Percentiles rank a stretch among this genome's conserved stretches.
Evolutionary conservation across 129 eudicot species (phyloP).

Genomic region (Artemisia annua): DNA sequence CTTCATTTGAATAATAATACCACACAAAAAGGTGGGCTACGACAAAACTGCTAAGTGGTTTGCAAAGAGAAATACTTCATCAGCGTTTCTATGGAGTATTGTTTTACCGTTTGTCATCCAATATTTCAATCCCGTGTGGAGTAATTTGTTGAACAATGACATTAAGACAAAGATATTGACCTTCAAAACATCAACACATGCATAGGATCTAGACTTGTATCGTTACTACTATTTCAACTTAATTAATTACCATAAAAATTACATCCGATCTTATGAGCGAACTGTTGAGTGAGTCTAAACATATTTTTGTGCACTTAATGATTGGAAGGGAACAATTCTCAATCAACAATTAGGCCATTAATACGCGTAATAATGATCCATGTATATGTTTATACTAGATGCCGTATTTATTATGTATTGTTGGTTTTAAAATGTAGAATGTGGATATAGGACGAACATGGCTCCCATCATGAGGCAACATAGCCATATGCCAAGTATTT

Average conservation of each 20-base stretch:
- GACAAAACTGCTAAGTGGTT: conserved; percentile 6
- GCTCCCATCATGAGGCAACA: conserved; percentile 49
- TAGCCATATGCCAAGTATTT: conserved; percentile 44
- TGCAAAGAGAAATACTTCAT: not conserved
- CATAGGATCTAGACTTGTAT: too few relatives aligned
- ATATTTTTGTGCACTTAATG: too few relatives aligned
- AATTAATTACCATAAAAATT: too few relatives aligned
- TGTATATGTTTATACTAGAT: not conserved
- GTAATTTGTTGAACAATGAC: too few relatives aligned
- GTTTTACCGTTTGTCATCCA: not conserved
- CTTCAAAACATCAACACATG: too few relatives aligned
- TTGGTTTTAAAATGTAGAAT: conserved; percentile 16
- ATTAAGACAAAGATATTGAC: too few relatives aligned
- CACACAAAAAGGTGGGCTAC: conserved; percentile 30
- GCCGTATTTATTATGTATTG: not conserved
- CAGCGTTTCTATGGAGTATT: not conserved
- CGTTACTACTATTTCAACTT: too few relatives aligned
- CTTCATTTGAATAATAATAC: conserved; percentile 3
- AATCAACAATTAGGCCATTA: too few relatives aligned
- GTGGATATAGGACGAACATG: conserved; percentile 33
- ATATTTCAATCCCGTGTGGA: too few relatives aligned
- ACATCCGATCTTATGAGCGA: too few relatives aligned
- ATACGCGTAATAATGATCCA: not conserved
- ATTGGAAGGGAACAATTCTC: too few relatives aligned
- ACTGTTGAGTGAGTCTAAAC: too few relatives aligned